phyloP scores from a whole-genome alignment of 164 flowering plant species.

The Liquidambar formosana region DNA sequence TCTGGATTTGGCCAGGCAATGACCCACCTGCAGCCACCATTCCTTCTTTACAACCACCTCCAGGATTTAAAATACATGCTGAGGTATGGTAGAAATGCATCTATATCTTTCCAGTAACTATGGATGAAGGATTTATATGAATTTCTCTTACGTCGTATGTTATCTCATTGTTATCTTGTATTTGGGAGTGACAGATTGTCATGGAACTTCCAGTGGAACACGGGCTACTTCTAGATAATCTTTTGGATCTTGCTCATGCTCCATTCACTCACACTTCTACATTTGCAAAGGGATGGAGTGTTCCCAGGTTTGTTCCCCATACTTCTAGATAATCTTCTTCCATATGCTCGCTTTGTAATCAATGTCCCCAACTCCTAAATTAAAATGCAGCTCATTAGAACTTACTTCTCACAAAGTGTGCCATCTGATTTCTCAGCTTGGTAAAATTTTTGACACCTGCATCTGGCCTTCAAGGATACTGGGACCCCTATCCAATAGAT shows the following conservation, averaged over 20 bases:
- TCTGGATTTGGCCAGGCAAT: conserved; percentile 97
- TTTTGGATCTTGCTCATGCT: conserved; percentile 96
- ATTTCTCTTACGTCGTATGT: neutral
- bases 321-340: too few species aligned
- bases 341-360: too few species aligned
- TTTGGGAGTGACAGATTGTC: conserved; percentile 53
- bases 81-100: conserved; percentile 50
- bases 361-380: too few species aligned
- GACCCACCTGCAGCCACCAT: conserved; percentile 76
- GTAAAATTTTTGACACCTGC: conserved; percentile 95
- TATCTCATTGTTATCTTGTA: conserved; percentile 3
- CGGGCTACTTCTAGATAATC: conserved; percentile 91
- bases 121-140: neutral
- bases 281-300: conserved; percentile 97
- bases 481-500: conserved; percentile 99
- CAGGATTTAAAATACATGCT: conserved; percentile 86
- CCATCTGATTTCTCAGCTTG: conserved; percentile 50
- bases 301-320: conserved; percentile 67
- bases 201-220: conserved; percentile 98
- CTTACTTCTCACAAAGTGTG: neutral
- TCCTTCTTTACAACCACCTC: conserved; percentile 85
- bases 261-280: conserved; percentile 99
- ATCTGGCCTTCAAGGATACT: conserved; percentile 94
- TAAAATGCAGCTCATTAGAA: too few species aligned
- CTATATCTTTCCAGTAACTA: neutral